These are phyloP conservation scores for Phytopythium kandeliae DNA, from an alignment of 352 stramenopile species.

Conservation along the genomic window DNA sequence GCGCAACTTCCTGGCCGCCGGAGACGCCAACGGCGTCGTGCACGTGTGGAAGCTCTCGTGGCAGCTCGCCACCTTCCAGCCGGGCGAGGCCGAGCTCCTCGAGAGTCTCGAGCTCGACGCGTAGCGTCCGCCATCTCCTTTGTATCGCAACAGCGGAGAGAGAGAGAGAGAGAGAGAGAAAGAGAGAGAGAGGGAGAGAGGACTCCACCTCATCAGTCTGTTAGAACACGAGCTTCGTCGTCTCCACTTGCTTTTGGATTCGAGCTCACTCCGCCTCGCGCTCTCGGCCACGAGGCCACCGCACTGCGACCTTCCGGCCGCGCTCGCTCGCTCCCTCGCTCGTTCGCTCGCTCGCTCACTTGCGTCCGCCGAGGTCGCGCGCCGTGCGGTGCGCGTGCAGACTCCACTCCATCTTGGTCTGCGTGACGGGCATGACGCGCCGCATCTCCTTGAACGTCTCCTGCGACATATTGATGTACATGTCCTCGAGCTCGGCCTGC, in stretches of 20 bases:
- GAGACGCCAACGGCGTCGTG: conserved; percentile 51
- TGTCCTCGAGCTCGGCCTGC: conserved; percentile 88
- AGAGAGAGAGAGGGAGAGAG: too few species aligned
- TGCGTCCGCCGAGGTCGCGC: conserved; percentile 41
- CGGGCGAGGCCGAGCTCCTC: conserved; percentile 52
- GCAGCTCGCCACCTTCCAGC: conserved; percentile 75
- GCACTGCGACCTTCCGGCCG: not conserved
- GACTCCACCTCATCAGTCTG: not conserved
- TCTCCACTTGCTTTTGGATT: conserved; percentile 4
- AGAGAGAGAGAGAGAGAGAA: too few species aligned
- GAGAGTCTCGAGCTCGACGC: conserved; percentile 24
- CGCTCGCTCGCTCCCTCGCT: not conserved
- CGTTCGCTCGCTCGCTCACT: not conserved
- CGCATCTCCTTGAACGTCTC: conserved; percentile 95
- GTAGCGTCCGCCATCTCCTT: too few species aligned
- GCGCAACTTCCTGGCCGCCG: conserved; percentile 77
- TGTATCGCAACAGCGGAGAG: too few species aligned
- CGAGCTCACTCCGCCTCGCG: conserved; percentile 2
- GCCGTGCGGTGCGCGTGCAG: conserved; percentile 78
- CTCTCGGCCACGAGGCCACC: too few species aligned
- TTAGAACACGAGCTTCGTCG: not conserved
- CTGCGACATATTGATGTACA: conserved; percentile 95
- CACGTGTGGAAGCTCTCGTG: conserved; percentile 85
- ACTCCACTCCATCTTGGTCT: conserved; percentile 89
- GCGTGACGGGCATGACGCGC: conserved; percentile 90